Evolutionary conservation across 176 grass and related monocot genomes (phyloP).

Genomic region (Carex kokanica): DNA sequence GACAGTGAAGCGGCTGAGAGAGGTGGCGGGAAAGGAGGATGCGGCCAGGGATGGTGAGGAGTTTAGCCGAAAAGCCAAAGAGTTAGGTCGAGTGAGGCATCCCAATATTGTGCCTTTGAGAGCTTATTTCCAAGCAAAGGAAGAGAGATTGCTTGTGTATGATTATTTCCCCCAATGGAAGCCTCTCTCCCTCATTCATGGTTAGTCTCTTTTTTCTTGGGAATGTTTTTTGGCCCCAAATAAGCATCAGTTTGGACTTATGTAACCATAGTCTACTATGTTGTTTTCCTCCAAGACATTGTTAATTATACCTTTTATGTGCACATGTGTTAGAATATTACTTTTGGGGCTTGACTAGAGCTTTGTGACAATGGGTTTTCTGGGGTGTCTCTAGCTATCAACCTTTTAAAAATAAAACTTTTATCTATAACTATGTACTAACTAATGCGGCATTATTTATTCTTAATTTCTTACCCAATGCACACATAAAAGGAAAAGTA

Average conservation of each 20-base stretch:
- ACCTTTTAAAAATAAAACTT: neutral
- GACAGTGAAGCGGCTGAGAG: constrained; percentile 91
- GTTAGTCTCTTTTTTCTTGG: constrained; percentile 29
- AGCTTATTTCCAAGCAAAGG: constrained; percentile 91
- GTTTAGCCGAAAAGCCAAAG: constrained; percentile 56
- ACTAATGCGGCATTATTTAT: neutral
- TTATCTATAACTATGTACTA: neutral
- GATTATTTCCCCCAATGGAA: constrained; percentile 98
- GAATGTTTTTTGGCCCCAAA: constrained; percentile 6
- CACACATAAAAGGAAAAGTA: neutral
- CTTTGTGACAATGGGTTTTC: neutral
- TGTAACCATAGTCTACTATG: neutral
- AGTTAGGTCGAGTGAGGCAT: constrained; percentile 69
- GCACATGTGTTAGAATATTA: neutral
- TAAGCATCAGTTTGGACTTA: constrained; percentile 10
- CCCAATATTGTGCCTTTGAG: constrained; percentile 75
- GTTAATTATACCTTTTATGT: neutral
- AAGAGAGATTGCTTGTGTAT: constrained; percentile 93
- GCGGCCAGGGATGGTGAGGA: constrained; percentile 21
- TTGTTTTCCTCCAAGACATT: neutral
- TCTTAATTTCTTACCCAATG: neutral
- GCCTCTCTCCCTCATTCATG: constrained; percentile 95
- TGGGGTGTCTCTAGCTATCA: neutral
- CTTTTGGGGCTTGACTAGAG: neutral
- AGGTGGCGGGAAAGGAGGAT: constrained; percentile 21